Percentiles rank a stretch among this genome's conserved stretches.
phyloP scores from a whole-genome alignment of 2,329 filamentous ascomycete species.

The Alternaria sp. region DNA sequence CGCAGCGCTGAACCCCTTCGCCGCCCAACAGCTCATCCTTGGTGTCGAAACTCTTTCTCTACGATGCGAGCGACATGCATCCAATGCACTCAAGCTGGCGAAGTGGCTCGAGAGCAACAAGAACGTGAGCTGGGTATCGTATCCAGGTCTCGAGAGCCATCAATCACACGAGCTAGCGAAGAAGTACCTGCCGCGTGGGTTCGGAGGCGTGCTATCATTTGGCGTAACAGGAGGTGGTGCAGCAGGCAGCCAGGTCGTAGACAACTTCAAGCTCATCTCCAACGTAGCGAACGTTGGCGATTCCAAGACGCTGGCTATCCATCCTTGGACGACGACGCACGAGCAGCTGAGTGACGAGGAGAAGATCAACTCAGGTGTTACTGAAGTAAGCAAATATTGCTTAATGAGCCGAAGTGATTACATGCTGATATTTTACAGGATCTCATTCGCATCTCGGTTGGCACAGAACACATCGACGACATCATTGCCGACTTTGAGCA shows the following conservation, averaged over 20 bases:
- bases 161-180: conserved; percentile 79
- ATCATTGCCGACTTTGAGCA: conserved; percentile 96
- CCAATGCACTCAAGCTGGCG: conserved; percentile 81
- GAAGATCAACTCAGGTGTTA: conserved; percentile 79
- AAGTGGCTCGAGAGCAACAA: conserved; percentile 82
- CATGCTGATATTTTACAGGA: conserved; percentile 60
- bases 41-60: conserved; percentile 90
- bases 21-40: conserved; percentile 87
- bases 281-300: conserved; percentile 97
- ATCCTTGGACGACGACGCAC: conserved; percentile 95
- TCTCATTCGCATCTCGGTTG: conserved; percentile 92
- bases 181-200: conserved; percentile 84
- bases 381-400: conserved; percentile 60
- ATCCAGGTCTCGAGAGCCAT: conserved; percentile 86
- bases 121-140: conserved; percentile 91
- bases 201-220: conserved; percentile 89
- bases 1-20: conserved; percentile 83
- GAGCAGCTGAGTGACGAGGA: conserved; percentile 88
- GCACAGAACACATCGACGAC: conserved; percentile 95
- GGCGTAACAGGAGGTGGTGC: conserved; percentile 86
- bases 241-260: conserved; percentile 88
- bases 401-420: background rate
- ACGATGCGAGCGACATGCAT: conserved; percentile 82
- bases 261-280: conserved; percentile 92
- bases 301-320: conserved; percentile 91